Base-by-base conservation (phyloP, 345 rosid genomes). In the Eucalyptus dawsonii region DNA sequence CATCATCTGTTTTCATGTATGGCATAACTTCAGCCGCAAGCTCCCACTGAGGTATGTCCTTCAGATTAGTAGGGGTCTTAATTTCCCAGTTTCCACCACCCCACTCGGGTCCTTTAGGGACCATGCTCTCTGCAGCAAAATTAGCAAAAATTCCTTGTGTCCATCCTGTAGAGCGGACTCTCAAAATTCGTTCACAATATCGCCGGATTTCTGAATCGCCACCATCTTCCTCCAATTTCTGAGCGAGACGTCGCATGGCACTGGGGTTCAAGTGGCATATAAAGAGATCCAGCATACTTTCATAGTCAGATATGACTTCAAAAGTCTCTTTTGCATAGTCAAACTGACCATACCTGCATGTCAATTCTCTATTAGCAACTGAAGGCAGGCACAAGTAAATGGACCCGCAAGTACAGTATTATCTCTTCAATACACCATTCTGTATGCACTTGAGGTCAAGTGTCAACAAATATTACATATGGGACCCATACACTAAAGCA, bases 51-150 rank as follows among this genome's bases (percentile, higher is more conserved):
- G 99, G 99, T 92, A 95, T 94, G 88, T 94, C 95, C 94, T 97
- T 97, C 92, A 96, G 91, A 92, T 93, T 94, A 53, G 97, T 91
- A 53, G 99, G 99, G 53, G 96, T 97, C 91, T 96, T 97, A 81
- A 97, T 98, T 93, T 98, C 99, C 99, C 99, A 98, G 95, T 98
- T 98, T 87, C 98, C 99, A 92, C 99, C 99, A 90, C 99, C 99
- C 99, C 99, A 98, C 93, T 96, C 99, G 87, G 97, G 92, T 90
- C 99, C 99, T 92, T 98, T 98, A 7, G 99, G 99, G 90, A 97
- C 99, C 98, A 98, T 96, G 92, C 97, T 97, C 94, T 98, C 99
- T 45, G 99, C 98, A 91, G 99, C 99, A 92, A 98, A 98, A 91
- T 98, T 98, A n/a, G 99, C 98, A 91, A 98, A 98, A 89, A 98